A percentile compares a stretch with the other conserved stretches of the same genome.
phyloP scores from a whole-genome alignment of 257 asterid species.

The Salvia miltiorrhiza region DNA sequence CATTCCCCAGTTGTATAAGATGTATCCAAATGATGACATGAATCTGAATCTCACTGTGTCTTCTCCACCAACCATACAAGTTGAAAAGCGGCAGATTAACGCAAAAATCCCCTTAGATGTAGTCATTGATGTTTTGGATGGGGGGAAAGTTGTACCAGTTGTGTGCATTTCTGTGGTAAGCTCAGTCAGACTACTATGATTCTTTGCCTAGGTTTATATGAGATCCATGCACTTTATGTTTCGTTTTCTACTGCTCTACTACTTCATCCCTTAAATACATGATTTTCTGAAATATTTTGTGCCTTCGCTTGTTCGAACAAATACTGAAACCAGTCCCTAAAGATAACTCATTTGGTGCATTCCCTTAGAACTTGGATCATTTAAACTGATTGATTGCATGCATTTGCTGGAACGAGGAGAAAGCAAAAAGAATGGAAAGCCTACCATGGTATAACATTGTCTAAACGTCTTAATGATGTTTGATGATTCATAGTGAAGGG shows the following conservation, averaged over 20 bases:
- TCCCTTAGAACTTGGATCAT: not conserved
- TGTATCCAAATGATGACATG: conserved; percentile 73
- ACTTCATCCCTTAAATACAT: not conserved
- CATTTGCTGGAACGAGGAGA: not conserved
- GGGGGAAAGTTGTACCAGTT: conserved; percentile 57
- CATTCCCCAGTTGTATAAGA: conserved; percentile 80
- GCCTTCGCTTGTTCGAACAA: not conserved
- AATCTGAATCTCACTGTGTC: conserved; percentile 60
- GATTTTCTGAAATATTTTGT: not conserved
- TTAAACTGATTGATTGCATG: not conserved
- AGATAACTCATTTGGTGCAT: not conserved
- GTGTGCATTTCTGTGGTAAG: conserved; percentile 77
- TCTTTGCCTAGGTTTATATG: not conserved
- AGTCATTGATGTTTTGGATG: conserved; percentile 62
- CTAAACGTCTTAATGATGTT: not conserved
- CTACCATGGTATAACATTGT: not conserved
- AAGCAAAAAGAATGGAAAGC: not conserved
- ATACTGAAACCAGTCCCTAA: not conserved
- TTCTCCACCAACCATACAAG: conserved; percentile 54
- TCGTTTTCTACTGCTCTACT: not conserved
- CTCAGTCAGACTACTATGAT: conserved; percentile 14
- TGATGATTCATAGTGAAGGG: not conserved
- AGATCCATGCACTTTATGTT: not conserved
- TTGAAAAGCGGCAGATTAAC: conserved; percentile 45
- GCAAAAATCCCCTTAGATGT: conserved; percentile 50